phyloP scores from a whole-genome alignment of 2,329 filamentous ascomycete species.

The Lasiodiplodia sp. region DNA sequence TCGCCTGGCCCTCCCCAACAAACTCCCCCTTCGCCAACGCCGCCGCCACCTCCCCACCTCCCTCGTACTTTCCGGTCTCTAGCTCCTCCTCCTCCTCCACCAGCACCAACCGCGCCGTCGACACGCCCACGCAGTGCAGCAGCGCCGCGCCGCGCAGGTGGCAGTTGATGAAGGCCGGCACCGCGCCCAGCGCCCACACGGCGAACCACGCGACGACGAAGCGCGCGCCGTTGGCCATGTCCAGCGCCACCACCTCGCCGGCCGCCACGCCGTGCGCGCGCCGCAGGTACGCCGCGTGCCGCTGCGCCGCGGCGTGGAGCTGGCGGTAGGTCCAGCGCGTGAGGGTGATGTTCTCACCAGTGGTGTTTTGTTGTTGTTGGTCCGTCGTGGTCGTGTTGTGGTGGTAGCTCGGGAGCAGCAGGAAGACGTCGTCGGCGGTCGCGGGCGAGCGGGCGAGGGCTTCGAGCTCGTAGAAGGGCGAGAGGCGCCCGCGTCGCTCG shows the following conservation, averaged over 20 bases:
- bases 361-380: constrained; percentile 65
- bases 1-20: constrained; percentile 47
- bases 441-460: constrained; percentile 33
- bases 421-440: constrained; percentile 3
- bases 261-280: constrained; percentile 62
- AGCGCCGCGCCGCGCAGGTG: constrained; percentile 70
- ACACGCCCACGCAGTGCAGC: constrained; percentile 69
- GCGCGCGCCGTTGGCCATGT: constrained; percentile 72
- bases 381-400: constrained; percentile 59
- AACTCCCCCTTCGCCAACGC: constrained; percentile 45
- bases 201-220: constrained; percentile 72
- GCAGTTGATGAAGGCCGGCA: constrained; percentile 75
- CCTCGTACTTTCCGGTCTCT: constrained; percentile 46
- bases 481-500: constrained; percentile 43
- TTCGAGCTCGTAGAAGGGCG: constrained; percentile 41
- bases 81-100: constrained; percentile 60
- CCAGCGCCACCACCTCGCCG: constrained; percentile 69
- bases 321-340: constrained; percentile 47
- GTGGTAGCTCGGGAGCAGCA: constrained; percentile 43
- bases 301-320: constrained; percentile 44
- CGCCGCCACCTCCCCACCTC: constrained; percentile 48
- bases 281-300: constrained; percentile 46
- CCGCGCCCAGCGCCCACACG: constrained; percentile 70
- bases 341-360: constrained; percentile 54
- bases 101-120: constrained; percentile 63